Percentiles rank a stretch among this genome's conserved stretches.
These are phyloP conservation scores for Eleusine coracana DNA, from an alignment of 176 grass and related monocot genomes.

Conservation along the genomic window DNA sequence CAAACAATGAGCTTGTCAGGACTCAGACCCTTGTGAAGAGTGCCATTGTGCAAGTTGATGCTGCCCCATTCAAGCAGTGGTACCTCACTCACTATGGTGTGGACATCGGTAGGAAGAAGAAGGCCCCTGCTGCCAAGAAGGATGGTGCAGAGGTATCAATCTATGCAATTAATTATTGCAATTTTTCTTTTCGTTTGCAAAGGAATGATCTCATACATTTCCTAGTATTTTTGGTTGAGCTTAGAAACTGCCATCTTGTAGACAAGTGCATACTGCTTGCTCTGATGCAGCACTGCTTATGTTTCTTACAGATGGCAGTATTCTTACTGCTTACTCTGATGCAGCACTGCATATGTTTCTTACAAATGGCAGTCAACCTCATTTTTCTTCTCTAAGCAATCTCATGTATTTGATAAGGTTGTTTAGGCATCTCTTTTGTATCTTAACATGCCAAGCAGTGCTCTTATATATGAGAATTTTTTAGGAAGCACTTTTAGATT, in stretches of 20 bases:
- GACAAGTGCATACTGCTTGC: background rate
- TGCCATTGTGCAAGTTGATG: slow-evolving; percentile 93
- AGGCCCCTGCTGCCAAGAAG: slow-evolving; percentile 59
- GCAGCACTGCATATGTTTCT: background rate
- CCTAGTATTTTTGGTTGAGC: background rate
- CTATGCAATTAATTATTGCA: background rate
- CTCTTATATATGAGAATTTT: background rate
- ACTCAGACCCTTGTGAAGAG: slow-evolving; percentile 93
- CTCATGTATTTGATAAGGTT: background rate
- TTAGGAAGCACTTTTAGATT: background rate
- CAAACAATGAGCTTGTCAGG: slow-evolving; percentile 95
- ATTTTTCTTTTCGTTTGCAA: too few relatives aligned
- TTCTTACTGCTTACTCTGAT: background rate
- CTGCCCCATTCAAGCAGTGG: slow-evolving; percentile 91
- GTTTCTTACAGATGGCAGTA: background rate
- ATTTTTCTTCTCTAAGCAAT: background rate
- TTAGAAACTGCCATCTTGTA: background rate
- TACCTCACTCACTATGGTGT: slow-evolving; percentile 92
- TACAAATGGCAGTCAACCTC: background rate
- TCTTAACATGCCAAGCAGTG: background rate
- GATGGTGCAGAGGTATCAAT: slow-evolving; percentile 54
- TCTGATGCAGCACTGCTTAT: background rate
- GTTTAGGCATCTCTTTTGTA: background rate
- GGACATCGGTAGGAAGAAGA: slow-evolving; percentile 91
- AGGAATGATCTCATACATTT: background rate